A percentile compares a stretch with the other conserved stretches of the same genome.
Evolutionary conservation across 2,329 filamentous ascomycete genomes (phyloP).

Genomic region (Neonectria neomacrospora): DNA sequence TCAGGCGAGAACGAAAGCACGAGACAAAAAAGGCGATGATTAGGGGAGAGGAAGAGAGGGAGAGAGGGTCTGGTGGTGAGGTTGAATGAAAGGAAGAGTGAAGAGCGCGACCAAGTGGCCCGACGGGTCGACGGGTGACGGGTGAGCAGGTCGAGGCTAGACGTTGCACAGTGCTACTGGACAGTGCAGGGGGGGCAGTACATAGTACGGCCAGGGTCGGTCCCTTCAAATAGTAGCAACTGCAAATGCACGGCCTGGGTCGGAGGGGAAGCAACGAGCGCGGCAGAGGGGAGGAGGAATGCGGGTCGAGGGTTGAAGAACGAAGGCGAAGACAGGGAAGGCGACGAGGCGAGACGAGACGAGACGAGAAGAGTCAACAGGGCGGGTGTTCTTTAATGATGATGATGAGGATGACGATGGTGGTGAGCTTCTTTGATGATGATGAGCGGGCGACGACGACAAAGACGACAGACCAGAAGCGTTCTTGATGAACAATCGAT

Average conservation of each 20-base stretch:
- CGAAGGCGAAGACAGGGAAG: slow-evolving; percentile 4
- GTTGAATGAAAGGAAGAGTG: slow-evolving; percentile 40
- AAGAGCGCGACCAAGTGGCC: slow-evolving; percentile 34
- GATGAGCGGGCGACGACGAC: slow-evolving; percentile 3
- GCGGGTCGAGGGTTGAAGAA: slow-evolving; percentile 25
- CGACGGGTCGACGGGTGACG: slow-evolving; percentile 25
- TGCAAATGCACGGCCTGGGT: slow-evolving; percentile 40
- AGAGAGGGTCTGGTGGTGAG: slow-evolving; percentile 34
- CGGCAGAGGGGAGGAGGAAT: slow-evolving; percentile 31
- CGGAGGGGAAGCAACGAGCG: slow-evolving; percentile 17
- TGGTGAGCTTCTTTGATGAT: neutral
- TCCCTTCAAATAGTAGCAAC: slow-evolving; percentile 1
- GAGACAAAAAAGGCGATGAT: slow-evolving; percentile 33
- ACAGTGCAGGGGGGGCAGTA: slow-evolving; percentile 31
- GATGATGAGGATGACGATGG: neutral
- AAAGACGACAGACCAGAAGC: slow-evolving; percentile 13
- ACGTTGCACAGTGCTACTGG: slow-evolving; percentile 38
- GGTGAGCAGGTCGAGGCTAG: slow-evolving; percentile 10
- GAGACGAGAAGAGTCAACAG: neutral
- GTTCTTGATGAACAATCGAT: slow-evolving; percentile 4
- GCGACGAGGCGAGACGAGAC: neutral
- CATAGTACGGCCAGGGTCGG: slow-evolving; percentile 11
- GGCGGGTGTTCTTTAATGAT: neutral
- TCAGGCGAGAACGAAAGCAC: slow-evolving; percentile 39
- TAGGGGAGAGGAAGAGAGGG: slow-evolving; percentile 29